These are phyloP conservation scores for Populus hybrid DNA, from an alignment of 441 rosid genomes.

Conservation along the genomic window DNA sequence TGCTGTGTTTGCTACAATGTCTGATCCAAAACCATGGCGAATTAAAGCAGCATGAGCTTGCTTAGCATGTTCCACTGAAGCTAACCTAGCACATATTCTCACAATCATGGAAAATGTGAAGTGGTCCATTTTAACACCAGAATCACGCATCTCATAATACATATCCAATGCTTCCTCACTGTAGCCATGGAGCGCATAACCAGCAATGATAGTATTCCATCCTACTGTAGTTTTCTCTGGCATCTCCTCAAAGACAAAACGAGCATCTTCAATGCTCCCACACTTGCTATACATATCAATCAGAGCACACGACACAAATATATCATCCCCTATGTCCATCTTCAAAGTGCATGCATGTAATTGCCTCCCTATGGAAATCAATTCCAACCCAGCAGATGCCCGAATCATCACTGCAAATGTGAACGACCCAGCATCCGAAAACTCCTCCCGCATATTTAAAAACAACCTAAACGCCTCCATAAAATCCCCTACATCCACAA, in stretches of 20 bases:
- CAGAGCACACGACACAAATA: constrained; percentile 69
- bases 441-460: constrained; percentile 72
- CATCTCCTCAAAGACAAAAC: constrained; percentile 61
- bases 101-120: constrained; percentile 77
- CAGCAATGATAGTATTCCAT: constrained; percentile 79
- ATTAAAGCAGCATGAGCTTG: constrained; percentile 79
- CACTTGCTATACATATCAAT: constrained; percentile 92
- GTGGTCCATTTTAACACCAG: constrained; percentile 65
- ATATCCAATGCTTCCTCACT: constrained; percentile 77
- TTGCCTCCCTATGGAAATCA: constrained; percentile 58
- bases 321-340: constrained; percentile 43
- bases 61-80: constrained; percentile 65
- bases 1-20: constrained; percentile 68
- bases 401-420: constrained; percentile 59
- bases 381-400: constrained; percentile 67
- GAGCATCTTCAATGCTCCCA: constrained; percentile 81
- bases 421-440: constrained; percentile 53
- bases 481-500: constrained; percentile 57
- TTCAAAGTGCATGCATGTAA: constrained; percentile 66
- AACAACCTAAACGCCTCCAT: constrained; percentile 66
- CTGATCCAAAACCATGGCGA: constrained; percentile 70
- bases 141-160: constrained; percentile 68
- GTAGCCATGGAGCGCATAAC: constrained; percentile 81
- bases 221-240: constrained; percentile 73
- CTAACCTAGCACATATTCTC: constrained; percentile 69